A percentile compares a stretch with the other conserved stretches of the same genome.
phyloP scores from a whole-genome alignment of 176 grass and related monocot genomes.

The Paspalum notatum region DNA sequence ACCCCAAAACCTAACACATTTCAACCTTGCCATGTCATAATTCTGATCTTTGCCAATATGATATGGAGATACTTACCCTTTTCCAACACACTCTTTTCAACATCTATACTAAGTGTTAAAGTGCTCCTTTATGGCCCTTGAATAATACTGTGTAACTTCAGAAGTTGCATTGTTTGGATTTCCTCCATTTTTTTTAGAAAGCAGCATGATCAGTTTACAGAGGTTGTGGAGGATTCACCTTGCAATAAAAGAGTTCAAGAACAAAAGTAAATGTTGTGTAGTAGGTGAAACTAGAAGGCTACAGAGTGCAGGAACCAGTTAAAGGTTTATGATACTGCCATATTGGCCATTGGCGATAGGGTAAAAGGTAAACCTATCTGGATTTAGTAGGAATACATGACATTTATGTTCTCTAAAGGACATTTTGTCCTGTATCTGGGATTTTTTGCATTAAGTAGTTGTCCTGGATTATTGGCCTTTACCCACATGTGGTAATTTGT shows the following conservation, averaged over 20 bases:
- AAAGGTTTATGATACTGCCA: background rate
- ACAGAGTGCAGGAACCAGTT: background rate
- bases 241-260: background rate
- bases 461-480: background rate
- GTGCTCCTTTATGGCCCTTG: background rate
- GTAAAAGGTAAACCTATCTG: background rate
- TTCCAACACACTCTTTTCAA: background rate
- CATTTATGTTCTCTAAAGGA: background rate
- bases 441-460: background rate
- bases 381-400: background rate
- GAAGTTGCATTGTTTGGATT: background rate
- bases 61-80: background rate
- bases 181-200: background rate
- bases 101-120: background rate
- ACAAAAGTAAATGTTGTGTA: background rate
- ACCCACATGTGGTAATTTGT: background rate
- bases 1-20: background rate
- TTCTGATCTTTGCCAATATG: background rate
- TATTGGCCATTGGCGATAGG: background rate
- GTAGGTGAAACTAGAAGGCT: background rate
- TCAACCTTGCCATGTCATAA: background rate
- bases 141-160: background rate
- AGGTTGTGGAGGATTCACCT: background rate
- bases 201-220: background rate
- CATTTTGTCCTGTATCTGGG: background rate